Base-by-base conservation (phyloP, 1,284 basidiomycete genomes). In the Gomphus sp. region DNA sequence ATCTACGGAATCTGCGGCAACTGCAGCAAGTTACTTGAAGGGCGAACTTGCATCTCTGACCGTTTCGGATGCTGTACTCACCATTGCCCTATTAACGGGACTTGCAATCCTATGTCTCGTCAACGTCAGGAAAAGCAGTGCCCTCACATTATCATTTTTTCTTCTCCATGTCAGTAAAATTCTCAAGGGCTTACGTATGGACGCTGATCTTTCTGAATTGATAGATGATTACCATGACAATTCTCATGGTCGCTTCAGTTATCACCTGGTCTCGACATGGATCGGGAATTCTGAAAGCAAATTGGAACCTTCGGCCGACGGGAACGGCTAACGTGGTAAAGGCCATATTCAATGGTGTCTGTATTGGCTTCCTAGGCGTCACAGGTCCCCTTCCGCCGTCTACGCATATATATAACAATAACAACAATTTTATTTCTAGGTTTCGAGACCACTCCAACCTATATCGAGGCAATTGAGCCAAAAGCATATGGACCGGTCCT, bases 1-100 rank as follows among this genome's bases (percentile, higher is more conserved):
- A 0, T 74, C 80, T 0, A 78, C 85, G 12, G 83, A 88, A 14
- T 87, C 86, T 0, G 84, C 87, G 0, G 81, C 84, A 0, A 87
- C 86, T 0, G 85, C 85, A 0, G 74, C 78, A 8, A 74, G 80
- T 3, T 89, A 89, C 64, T 76, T 89, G n/a, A 72, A 74, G 2
- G 83, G 81, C 11, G 85, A 89, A 67, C 74, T 84, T 8, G 59
- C 49, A 50, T 55, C 66, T n/a, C 66, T 82, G 3, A 80, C 82
- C 0, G 80, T 85, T 62, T 79, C 81, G 0, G 62, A 72, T 9
- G 80, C 75, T 63, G 71, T 80, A 5, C 74, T 77, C 6, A 73
- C 80, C 0, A 66, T 79, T 14, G 62, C 84, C 12, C 70, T 88
- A 16, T 68, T 87, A 2, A 61, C 76, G 4, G 62, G 79, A 0